These are phyloP conservation scores for Malassezia nana DNA, from an alignment of 1,284 basidiomycete species.

Conservation along the genomic window DNA sequence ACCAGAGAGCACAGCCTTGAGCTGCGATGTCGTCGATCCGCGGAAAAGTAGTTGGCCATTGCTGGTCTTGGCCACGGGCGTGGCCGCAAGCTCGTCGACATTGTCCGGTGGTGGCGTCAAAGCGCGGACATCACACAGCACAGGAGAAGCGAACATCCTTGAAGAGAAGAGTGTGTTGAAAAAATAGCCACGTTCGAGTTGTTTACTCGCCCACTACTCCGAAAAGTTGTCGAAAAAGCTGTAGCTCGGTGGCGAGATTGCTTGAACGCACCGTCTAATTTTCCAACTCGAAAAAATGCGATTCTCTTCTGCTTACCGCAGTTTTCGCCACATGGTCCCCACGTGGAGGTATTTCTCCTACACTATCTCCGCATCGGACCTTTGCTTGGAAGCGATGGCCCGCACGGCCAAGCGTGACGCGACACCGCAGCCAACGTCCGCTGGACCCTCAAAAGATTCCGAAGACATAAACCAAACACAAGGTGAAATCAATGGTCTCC, in stretches of 20 bases:
- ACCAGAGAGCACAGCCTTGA: constrained; percentile 27
- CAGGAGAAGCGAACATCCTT: neutral
- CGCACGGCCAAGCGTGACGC: constrained; percentile 2
- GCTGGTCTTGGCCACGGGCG: constrained; percentile 8
- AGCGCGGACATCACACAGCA: constrained; percentile 4
- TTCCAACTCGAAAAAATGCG: neutral
- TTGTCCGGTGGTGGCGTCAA: constrained; percentile 18
- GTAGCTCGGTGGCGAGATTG: neutral
- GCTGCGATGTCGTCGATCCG: constrained; percentile 33
- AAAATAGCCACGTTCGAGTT: neutral
- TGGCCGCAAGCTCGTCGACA: neutral
- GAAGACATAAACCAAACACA: neutral
- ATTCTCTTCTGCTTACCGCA: neutral
- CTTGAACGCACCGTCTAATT: neutral
- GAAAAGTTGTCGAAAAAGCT: neutral
- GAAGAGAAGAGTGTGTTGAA: neutral
- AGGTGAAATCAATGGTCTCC: neutral
- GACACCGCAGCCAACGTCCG: neutral
- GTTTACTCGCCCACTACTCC: neutral
- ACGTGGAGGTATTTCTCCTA: neutral
- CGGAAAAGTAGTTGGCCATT: constrained; percentile 25
- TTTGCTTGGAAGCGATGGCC: neutral
- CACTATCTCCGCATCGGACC: neutral
- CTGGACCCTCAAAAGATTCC: neutral
- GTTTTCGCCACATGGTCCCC: neutral